Evolutionary conservation across 1,284 basidiomycete genomes (phyloP), one percentile per base, ranked within the genome.

Genomic region (Microstroma glucosiphilum): DNA sequence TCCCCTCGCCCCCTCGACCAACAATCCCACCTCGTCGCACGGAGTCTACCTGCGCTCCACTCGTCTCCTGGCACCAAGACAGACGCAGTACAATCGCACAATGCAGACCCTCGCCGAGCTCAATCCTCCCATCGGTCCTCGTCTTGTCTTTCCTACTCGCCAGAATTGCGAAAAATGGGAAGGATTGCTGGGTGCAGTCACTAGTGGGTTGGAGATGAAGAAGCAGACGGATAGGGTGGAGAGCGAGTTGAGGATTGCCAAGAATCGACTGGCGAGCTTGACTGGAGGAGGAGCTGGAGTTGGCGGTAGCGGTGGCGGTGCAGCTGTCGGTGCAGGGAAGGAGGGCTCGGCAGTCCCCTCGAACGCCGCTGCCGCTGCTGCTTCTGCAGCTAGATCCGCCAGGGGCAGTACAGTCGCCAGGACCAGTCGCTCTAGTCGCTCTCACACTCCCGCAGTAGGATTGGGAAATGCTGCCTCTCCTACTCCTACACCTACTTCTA

Each of bases 161-260:
- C 62, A 61, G 41, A 79, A 79, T 40, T 67, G 73, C 13, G 77
- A 78, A 51, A 76, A 74, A 59, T 79, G 77, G 77, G 78, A 79
- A 58, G 75, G 74, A 15, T 66, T 79, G 11, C 56, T 79, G 8
- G 78, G 77, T 11, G 78, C 78, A 4, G 73, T 78, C 8, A 75
- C 76, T 37, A 70, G 71, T 26, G 63, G 70, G 7, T 62, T 79
- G 55, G 78, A 79, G 63, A 65, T 79, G 67, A 68, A 76, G 51
- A 76, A 71, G 55, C 73, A 76, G 59, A 53, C 77, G 40, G 78
- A 79, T 41, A 48, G 73, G 37, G 77, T 76, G 8, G 71, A 76
- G 42, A 60, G 54, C 1, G 72, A 74, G 56, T 57, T 71, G 40
- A 56, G 56, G 40, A 58, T 66, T 30, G 62, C 48, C 6, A 63